A percentile compares a stretch with the other conserved stretches of the same genome.
Evolutionary conservation across 257 asterid species (phyloP).

Genomic region (Handroanthus guayacan): DNA sequence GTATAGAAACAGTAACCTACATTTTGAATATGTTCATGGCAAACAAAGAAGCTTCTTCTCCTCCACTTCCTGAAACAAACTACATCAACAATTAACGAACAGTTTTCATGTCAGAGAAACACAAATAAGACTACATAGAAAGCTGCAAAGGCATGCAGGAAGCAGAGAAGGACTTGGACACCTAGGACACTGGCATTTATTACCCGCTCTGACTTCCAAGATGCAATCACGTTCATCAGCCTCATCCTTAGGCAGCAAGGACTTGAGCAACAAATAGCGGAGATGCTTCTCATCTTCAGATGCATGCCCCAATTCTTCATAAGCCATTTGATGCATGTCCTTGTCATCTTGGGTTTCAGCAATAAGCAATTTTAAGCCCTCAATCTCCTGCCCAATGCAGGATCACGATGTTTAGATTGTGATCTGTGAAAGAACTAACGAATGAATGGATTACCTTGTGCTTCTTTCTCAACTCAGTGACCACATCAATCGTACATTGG

Average conservation of each 20-base stretch:
- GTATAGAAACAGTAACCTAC: constrained; percentile 46
- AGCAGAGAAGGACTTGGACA: neutral
- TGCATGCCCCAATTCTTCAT: constrained; percentile 77
- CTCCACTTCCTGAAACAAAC: constrained; percentile 79
- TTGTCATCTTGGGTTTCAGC: constrained; percentile 78
- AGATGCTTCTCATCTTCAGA: constrained; percentile 72
- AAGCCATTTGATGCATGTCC: constrained; percentile 90
- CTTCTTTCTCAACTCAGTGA: constrained; percentile 67
- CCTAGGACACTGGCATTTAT: constrained; percentile 3
- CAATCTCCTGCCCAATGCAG: constrained; percentile 66
- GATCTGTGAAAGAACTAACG: neutral
- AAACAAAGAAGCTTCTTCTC: constrained; percentile 97
- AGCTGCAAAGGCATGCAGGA: constrained; percentile 24
- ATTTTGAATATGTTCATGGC: constrained; percentile 94
- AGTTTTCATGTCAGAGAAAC: constrained; percentile 2
- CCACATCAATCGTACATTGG: constrained; percentile 61
- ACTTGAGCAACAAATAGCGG: constrained; percentile 69
- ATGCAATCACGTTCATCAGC: constrained; percentile 95
- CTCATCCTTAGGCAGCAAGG: constrained; percentile 91
- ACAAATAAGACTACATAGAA: neutral
- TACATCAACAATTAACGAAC: constrained; percentile 21
- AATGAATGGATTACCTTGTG: constrained; percentile 60
- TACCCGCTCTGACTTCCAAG: constrained; percentile 98
- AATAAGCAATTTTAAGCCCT: constrained; percentile 64
- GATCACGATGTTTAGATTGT: neutral